phyloP scores from a whole-genome alignment of 768 basidiomycete genomes.

The button mushroom (Agaricus bisporus) region DNA sequence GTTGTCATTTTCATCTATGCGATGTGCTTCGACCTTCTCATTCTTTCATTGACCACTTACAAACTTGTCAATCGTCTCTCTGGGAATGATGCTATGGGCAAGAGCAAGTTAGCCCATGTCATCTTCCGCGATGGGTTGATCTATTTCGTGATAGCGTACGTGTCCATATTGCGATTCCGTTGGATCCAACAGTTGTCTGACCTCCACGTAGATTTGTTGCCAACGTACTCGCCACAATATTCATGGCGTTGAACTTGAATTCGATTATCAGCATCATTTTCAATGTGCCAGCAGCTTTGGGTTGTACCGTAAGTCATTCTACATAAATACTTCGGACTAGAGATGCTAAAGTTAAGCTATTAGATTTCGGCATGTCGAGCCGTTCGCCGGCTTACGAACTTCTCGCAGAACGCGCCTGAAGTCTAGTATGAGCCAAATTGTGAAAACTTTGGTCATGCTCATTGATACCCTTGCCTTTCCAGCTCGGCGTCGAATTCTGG shows the following conservation, averaged over 20 bases:
- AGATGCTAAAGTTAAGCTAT: background rate
- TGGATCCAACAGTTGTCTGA: background rate
- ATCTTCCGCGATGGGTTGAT: conserved; percentile 70
- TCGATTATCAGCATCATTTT: conserved; percentile 62
- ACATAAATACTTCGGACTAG: background rate
- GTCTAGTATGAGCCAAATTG: conserved; percentile 32
- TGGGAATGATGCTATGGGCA: conserved; percentile 17
- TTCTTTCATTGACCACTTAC: conserved; percentile 53
- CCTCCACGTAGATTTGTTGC: conserved; percentile 33
- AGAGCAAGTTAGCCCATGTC: conserved; percentile 49
- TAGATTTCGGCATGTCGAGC: conserved; percentile 57
- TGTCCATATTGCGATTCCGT: background rate
- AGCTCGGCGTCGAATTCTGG: conserved; percentile 1
- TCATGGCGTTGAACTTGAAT: conserved; percentile 64
- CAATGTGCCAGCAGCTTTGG: conserved; percentile 58
- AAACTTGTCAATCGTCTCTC: conserved; percentile 36
- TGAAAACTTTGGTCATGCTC: background rate
- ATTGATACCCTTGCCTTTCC: background rate
- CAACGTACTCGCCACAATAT: conserved; percentile 42
- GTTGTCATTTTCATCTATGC: conserved; percentile 72
- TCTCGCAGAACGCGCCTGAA: conserved; percentile 34
- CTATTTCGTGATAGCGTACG: conserved; percentile 69
- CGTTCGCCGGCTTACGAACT: conserved; percentile 54
- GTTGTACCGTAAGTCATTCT: conserved; percentile 36
- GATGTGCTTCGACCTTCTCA: conserved; percentile 66